Conservation (phyloP, 2,329 filamentous ascomycete species). For the Emmonsiellopsis sp. region DNA sequence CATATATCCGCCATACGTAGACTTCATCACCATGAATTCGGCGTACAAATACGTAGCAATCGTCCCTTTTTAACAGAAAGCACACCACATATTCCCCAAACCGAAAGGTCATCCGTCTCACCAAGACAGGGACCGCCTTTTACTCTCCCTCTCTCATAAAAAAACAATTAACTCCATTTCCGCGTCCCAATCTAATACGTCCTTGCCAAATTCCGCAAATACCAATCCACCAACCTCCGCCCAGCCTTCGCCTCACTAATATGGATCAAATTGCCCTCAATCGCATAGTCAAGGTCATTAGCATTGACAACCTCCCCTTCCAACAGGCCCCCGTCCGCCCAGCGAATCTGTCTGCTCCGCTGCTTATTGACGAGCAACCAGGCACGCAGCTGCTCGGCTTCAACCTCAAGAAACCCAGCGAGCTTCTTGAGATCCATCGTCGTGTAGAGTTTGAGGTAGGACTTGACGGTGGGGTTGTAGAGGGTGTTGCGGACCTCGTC, state of each 20-base stretch:
- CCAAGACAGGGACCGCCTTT: no score
- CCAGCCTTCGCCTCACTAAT: slow-evolving; percentile 98
- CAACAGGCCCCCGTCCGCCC: slow-evolving; percentile 79
- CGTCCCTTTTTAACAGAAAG: no score
- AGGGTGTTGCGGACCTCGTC: slow-evolving; percentile 99
- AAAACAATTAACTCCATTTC: no score
- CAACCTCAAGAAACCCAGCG: slow-evolving; percentile 90
- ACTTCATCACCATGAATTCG: no score
- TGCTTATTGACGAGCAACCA: slow-evolving; percentile 98
- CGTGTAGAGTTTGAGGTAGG: slow-evolving; percentile 96
- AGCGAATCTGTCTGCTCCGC: slow-evolving; percentile 90
- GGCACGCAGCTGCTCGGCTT: slow-evolving; percentile 88
- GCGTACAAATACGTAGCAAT: no score
- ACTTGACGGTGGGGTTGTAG: slow-evolving; percentile 95
- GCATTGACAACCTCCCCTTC: slow-evolving; percentile 90
- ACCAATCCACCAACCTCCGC: slow-evolving; percentile 96
- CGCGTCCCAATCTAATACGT: slow-evolving; percentile 58
- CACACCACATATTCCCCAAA: no score
- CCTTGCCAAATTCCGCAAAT: slow-evolving; percentile 89
- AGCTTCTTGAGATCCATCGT: slow-evolving; percentile 99
- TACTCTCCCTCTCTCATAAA: no score
- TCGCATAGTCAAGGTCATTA: slow-evolving; percentile 92
- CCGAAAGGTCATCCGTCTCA: no score
- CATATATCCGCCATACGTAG: no score
- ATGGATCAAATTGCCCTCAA: slow-evolving; percentile 95